Evolutionary conservation across 345 rosid genomes (phyloP).

Genomic region (Eucalyptus pumila): DNA sequence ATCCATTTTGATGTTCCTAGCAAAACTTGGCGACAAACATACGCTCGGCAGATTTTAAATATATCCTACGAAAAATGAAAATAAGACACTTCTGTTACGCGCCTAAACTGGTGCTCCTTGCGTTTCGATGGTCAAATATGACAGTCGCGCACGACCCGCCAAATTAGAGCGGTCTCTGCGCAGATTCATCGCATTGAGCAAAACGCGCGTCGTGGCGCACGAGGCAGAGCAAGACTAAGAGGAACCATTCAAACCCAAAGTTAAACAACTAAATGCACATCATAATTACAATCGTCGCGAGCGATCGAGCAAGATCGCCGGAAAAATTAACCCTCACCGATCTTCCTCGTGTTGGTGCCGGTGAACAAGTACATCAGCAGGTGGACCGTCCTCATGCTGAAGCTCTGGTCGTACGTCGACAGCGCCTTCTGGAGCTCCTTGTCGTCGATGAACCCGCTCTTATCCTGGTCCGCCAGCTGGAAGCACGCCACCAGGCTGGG

Average conservation of each 20-base stretch:
- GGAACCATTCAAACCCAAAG: neutral
- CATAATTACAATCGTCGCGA: neutral
- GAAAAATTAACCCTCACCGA: constrained; percentile 30
- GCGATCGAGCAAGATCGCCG: neutral
- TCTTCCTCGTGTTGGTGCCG: constrained; percentile 44
- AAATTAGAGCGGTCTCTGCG: neutral
- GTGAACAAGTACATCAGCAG: constrained; percentile 87
- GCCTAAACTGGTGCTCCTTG: neutral
- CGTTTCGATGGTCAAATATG: neutral
- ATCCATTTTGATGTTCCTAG: neutral
- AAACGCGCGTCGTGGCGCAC: neutral
- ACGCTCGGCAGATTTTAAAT: neutral
- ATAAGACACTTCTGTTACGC: neutral
- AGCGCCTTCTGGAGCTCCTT: constrained; percentile 84
- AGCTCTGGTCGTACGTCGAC: constrained; percentile 65
- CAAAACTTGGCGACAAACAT: neutral
- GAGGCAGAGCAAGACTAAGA: neutral
- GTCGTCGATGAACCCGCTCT: constrained; percentile 82
- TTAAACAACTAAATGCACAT: neutral
- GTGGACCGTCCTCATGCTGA: constrained; percentile 79
- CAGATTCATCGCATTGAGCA: neutral
- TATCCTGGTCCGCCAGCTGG: constrained; percentile 73
- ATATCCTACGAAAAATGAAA: neutral
- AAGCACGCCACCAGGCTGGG: constrained; percentile 72
- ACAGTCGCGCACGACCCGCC: neutral